phyloP scores from a whole-genome alignment of 805 yeast genomes.

The Grigorovia transvaalensis region DNA sequence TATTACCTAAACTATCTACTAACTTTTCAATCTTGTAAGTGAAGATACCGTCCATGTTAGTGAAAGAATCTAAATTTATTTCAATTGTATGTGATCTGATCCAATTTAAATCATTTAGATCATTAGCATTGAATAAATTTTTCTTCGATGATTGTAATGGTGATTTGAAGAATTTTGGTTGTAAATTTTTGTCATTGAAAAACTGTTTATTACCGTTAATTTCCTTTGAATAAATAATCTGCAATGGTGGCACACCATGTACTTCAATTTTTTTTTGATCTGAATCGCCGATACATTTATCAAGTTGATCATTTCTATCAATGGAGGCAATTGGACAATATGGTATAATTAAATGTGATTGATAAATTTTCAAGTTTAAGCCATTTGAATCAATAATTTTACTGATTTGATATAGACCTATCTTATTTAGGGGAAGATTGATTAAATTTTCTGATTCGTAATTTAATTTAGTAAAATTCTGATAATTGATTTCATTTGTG shows the following conservation, averaged over 20 bases:
- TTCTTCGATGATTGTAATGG: slow-evolving; percentile 31
- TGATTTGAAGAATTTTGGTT: slow-evolving; percentile 42
- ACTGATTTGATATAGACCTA: slow-evolving; percentile 69
- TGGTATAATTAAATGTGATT: slow-evolving; percentile 56
- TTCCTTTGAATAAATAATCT: slow-evolving; percentile 43
- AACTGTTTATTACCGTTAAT: slow-evolving; percentile 26
- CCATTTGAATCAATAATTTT: slow-evolving; percentile 59
- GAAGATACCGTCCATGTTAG: slow-evolving; percentile 41
- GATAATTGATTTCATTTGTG: slow-evolving; percentile 35
- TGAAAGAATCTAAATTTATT: slow-evolving; percentile 34
- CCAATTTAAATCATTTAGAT: slow-evolving; percentile 34
- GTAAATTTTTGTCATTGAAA: slow-evolving; percentile 34
- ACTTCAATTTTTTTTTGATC: slow-evolving; percentile 46
- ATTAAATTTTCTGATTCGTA: slow-evolving; percentile 27
- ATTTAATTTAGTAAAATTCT: slow-evolving; percentile 50
- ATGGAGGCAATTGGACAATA: slow-evolving; percentile 69
- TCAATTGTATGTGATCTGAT: slow-evolving; percentile 34
- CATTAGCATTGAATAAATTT: slow-evolving; percentile 21
- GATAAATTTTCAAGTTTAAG: slow-evolving; percentile 48
- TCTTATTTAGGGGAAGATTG: slow-evolving; percentile 51
- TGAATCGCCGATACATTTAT: slow-evolving; percentile 54
- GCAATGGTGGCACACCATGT: slow-evolving; percentile 72
- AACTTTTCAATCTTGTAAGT: slow-evolving; percentile 47
- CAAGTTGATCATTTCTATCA: slow-evolving; percentile 28
- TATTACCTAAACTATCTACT: slow-evolving; percentile 59